Evolutionary conservation across 2,329 filamentous ascomycete genomes (phyloP), one percentile per base, ranked within the genome.

Genomic region (Nigrospora osmanthi): DNA sequence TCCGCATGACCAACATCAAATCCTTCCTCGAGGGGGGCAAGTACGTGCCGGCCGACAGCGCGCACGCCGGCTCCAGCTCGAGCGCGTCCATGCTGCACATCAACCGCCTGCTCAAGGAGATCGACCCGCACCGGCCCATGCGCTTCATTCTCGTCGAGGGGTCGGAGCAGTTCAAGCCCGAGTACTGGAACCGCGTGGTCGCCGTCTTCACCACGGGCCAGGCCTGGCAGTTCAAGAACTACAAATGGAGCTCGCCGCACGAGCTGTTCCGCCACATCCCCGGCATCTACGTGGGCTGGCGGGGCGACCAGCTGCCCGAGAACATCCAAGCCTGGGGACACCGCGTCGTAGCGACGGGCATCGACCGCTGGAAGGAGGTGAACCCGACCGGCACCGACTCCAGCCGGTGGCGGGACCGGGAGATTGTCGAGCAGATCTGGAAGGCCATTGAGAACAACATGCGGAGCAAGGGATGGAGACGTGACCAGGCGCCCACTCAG

Each of bases 151-250:
- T 98, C 35, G 91, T 97, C 44, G 93, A 98, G 64, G 85, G 84
- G 15, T 87, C 90, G 0, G 85, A 94, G 60, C 86, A 93, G 64
- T 98, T 98, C 77, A 95, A 95, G 64, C 93, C 93, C 0, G 90
- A 97, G 61, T 96, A 97, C 72, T 98, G 93, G 93, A 84, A 84
- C 58, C 83, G 90, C 42, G 86, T 98, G 7, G 93, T 96, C 2
- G 93, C 87, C 12, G 90, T 98, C 46, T 97, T 98, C 69, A 98
- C 93, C 0, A 98, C 93, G 0, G 93, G 93, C 32, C 93, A 98
- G 69, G 83, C 85, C 11, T 98, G 93, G 93, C 93, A 98, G 68
- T 98, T 98, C 71, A 95, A 96, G 69, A 87, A 82, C 54, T 98
- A 98, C 77, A 95, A 95, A 67, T 98, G 93, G 89, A 84, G 84